Evolutionary conservation across 1,284 basidiomycete genomes (phyloP).

Genomic region (Sphaerobolus stellatus): DNA sequence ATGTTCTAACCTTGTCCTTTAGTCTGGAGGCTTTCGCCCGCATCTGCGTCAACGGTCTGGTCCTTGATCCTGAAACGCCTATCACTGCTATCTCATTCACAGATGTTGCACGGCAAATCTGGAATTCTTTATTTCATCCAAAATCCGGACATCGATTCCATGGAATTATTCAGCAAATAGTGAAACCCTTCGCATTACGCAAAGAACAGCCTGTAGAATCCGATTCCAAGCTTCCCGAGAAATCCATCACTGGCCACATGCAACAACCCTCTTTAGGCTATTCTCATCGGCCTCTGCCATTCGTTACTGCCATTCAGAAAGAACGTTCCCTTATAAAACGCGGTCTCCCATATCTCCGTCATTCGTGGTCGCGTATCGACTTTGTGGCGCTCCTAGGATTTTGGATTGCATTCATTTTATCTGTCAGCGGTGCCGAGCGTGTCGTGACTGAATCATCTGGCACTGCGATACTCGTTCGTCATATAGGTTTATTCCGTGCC

Average conservation of each 20-base stretch:
- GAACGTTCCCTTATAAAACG: slow-evolving; percentile 57
- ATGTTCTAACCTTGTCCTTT: slow-evolving; percentile 12
- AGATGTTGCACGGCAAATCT: slow-evolving; percentile 1
- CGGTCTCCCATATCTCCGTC: slow-evolving; percentile 79
- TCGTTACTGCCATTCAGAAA: slow-evolving; percentile 59
- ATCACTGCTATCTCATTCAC: slow-evolving; percentile 41
- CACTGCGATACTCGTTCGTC: slow-evolving; percentile 36
- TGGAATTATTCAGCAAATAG: slow-evolving; percentile 9
- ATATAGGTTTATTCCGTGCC: slow-evolving; percentile 88
- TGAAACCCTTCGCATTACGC: slow-evolving; percentile 11
- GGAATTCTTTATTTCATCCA: slow-evolving; percentile 3
- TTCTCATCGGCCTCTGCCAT: slow-evolving; percentile 50
- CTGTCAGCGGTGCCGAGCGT: slow-evolving; percentile 65
- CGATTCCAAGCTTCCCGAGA: background rate
- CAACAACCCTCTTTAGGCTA: slow-evolving; percentile 4
- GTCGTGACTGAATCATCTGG: slow-evolving; percentile 29
- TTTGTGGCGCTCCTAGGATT: slow-evolving; percentile 80
- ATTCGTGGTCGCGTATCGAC: slow-evolving; percentile 94
- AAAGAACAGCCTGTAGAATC: slow-evolving; percentile 4
- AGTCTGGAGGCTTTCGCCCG: slow-evolving; percentile 87
- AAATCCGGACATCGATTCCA: slow-evolving; percentile 4
- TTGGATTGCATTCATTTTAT: slow-evolving; percentile 79
- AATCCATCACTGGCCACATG: background rate
- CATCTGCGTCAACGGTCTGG: slow-evolving; percentile 87
- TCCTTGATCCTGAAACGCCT: slow-evolving; percentile 84